A percentile compares a stretch with the other conserved stretches of the same genome.
phyloP scores from a whole-genome alignment of 2,329 filamentous ascomycete genomes.

The Verticillium dahliae region DNA sequence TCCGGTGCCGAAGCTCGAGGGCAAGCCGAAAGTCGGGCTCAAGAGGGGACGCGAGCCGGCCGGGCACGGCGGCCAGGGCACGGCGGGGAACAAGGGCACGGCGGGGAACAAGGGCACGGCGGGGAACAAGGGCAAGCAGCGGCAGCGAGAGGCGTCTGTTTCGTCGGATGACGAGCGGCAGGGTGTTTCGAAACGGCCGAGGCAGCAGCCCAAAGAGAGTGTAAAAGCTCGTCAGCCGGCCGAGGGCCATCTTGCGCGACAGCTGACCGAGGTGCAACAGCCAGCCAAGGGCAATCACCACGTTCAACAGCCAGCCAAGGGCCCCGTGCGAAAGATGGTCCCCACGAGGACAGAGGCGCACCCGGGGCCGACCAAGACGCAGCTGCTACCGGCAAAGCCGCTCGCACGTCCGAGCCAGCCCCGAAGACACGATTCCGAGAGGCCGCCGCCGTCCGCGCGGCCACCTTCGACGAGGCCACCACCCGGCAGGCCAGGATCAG shows the following conservation, averaged over 20 bases:
- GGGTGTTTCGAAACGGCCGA: no score
- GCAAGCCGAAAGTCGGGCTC: background rate
- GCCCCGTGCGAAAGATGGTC: background rate
- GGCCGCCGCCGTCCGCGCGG: background rate
- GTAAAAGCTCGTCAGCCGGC: no score
- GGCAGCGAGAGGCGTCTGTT: no score
- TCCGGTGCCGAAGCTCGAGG: background rate
- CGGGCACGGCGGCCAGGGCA: no score
- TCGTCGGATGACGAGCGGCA: no score
- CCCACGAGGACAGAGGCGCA: background rate
- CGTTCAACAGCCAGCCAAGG: background rate
- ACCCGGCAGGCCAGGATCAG: background rate
- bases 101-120: no score
- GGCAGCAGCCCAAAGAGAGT: no score
- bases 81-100: no score
- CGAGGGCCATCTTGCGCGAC: no score
- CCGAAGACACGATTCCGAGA: background rate
- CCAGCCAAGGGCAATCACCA: background rate
- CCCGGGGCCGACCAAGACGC: background rate
- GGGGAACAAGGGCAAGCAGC: no score
- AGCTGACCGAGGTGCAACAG: background rate
- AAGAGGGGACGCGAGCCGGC: background rate
- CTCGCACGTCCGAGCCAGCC: background rate
- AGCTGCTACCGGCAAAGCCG: background rate
- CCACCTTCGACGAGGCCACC: background rate